phyloP scores from a whole-genome alignment of 805 yeast genomes.

The Sugiyamaella valdiviana region DNA sequence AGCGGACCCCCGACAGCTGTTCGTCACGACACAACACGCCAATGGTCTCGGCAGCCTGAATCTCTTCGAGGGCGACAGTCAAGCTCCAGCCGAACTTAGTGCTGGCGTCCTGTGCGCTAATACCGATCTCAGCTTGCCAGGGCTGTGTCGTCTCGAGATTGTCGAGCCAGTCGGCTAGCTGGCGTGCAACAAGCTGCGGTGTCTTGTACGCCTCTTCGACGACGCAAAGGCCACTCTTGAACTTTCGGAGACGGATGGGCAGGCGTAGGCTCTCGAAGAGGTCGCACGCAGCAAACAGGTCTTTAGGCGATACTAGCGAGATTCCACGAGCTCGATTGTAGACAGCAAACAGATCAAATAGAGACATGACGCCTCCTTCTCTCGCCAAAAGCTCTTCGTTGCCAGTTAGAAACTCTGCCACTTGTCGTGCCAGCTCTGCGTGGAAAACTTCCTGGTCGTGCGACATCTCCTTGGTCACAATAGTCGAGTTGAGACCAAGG shows the following conservation, averaged over 20 bases:
- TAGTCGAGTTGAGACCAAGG: slow-evolving; percentile 30
- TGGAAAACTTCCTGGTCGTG: slow-evolving; percentile 32
- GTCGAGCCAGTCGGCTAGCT: slow-evolving; percentile 28
- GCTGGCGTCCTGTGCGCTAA: slow-evolving; percentile 39
- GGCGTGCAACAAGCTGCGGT: slow-evolving; percentile 34
- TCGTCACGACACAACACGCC: slow-evolving; percentile 63
- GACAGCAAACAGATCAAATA: slow-evolving; percentile 56
- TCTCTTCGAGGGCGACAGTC: slow-evolving; percentile 57
- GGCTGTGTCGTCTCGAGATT: slow-evolving; percentile 13
- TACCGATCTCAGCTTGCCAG: slow-evolving; percentile 28
- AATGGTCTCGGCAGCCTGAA: slow-evolving; percentile 49
- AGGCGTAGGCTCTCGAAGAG: slow-evolving; percentile 51
- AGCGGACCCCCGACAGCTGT: slow-evolving; percentile 58
- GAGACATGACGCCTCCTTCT: slow-evolving; percentile 53
- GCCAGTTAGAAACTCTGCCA: slow-evolving; percentile 60
- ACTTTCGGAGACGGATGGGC: slow-evolving; percentile 44
- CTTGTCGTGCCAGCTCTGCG: slow-evolving; percentile 66
- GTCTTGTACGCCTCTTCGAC: slow-evolving; percentile 36
- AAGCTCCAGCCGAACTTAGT: slow-evolving; percentile 57
- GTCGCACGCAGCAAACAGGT: slow-evolving; percentile 55
- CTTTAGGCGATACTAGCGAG: slow-evolving; percentile 63
- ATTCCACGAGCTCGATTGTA: slow-evolving; percentile 62
- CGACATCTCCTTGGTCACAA: slow-evolving; percentile 34
- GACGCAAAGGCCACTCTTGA: slow-evolving; percentile 37
- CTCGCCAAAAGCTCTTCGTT: slow-evolving; percentile 37